Conservation (phyloP, 179 eudicot species). For the Dionaea muscipula region DNA sequence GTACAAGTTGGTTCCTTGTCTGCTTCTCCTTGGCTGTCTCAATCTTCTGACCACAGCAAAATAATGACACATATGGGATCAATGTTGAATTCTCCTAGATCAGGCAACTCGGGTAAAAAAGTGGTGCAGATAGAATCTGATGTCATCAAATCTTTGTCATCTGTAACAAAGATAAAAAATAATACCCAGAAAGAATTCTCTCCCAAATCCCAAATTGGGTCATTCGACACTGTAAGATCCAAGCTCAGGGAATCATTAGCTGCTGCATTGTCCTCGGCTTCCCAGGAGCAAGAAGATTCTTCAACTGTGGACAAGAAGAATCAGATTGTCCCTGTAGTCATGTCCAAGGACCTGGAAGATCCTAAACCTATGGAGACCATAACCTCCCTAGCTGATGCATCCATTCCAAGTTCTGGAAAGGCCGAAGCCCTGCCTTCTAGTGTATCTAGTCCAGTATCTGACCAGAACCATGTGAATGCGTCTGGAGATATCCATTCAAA, state of each 20-base stretch:
- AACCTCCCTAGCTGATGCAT: slow-evolving; percentile 10
- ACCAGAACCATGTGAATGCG: slow-evolving; percentile 11
- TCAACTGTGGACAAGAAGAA: slow-evolving; percentile 21
- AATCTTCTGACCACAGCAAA: slow-evolving; percentile 21
- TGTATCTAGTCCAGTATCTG: slow-evolving; percentile 17
- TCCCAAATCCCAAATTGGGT: slow-evolving; percentile 33
- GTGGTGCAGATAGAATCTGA: slow-evolving; percentile 38
- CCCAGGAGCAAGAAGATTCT: slow-evolving; percentile 24
- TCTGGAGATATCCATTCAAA: slow-evolving; percentile 16
- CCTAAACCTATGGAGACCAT: slow-evolving; percentile 18
- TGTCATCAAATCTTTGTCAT: slow-evolving; percentile 36
- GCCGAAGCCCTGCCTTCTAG: slow-evolving; percentile 16
- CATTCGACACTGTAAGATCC: slow-evolving; percentile 59
- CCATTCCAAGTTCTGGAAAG: slow-evolving; percentile 13
- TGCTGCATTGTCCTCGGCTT: slow-evolving; percentile 58
- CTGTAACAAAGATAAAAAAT: slow-evolving; percentile 31
- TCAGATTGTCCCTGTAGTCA: slow-evolving; percentile 8
- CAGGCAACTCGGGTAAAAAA: slow-evolving; percentile 31
- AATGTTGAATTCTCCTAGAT: slow-evolving; percentile 16
- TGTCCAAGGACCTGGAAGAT: slow-evolving; percentile 11
- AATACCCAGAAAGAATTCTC: slow-evolving; percentile 25
- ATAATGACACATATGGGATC: slow-evolving; percentile 17
- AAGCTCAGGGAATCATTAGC: slow-evolving; percentile 87
- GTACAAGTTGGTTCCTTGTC: slow-evolving; percentile 18
- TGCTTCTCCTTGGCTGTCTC: slow-evolving; percentile 18